These are phyloP conservation scores for Papiliotrema laurentii DNA, from an alignment of 1,284 basidiomycete genomes.

Conservation along the genomic window DNA sequence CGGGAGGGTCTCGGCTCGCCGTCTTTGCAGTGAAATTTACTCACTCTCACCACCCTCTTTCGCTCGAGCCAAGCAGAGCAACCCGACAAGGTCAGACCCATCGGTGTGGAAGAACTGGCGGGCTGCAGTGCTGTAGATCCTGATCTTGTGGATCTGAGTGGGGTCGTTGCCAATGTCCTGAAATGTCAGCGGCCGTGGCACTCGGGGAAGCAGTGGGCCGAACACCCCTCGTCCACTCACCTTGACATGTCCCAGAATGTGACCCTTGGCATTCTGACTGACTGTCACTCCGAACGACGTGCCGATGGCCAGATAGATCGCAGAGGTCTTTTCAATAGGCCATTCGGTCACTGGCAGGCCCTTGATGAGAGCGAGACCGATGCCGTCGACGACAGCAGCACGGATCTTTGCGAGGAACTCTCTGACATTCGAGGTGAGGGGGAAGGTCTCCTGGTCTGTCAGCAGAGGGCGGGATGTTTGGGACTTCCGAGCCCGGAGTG, in stretches of 20 bases:
- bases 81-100: conserved; percentile 19
- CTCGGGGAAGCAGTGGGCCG: too few species aligned
- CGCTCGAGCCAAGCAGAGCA: conserved; percentile 48
- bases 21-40: too few species aligned
- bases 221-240: too few species aligned
- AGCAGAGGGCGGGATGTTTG: background rate
- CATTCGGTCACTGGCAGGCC: conserved; percentile 46
- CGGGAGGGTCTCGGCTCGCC: too few species aligned
- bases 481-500: background rate
- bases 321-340: conserved; percentile 41
- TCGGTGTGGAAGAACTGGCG: conserved; percentile 49
- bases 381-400: conserved; percentile 30
- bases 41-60: conserved; percentile 48
- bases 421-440: background rate
- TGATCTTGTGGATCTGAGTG: conserved; percentile 44
- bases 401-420: conserved; percentile 24
- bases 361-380: conserved; percentile 49
- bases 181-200: background rate
- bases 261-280: conserved; percentile 48
- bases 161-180: conserved; percentile 48
- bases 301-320: conserved; percentile 49
- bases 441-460: background rate
- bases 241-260: conserved; percentile 50
- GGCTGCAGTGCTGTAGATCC: conserved; percentile 49
- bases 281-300: conserved; percentile 42